Evolutionary conservation across 2,329 filamentous ascomycete genomes (phyloP).

Genomic region (Fusarium staphyleae): DNA sequence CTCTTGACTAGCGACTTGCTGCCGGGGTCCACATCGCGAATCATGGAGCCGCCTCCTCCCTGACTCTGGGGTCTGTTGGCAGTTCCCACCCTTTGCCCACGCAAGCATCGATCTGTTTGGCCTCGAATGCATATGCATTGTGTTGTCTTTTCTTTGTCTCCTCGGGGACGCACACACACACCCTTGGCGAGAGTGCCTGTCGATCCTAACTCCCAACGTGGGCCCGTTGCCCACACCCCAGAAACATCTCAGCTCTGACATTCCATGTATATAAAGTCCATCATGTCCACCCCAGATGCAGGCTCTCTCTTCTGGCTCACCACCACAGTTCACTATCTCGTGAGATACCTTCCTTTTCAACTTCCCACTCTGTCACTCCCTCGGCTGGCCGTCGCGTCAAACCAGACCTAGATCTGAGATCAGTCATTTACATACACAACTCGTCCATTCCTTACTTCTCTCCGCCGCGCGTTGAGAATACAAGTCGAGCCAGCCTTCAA

Average conservation of each 20-base stretch:
- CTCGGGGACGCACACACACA: conserved; percentile 9
- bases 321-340: conserved; percentile 32
- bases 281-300: conserved; percentile 25
- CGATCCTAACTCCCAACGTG: conserved; percentile 25
- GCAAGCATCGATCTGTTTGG: conserved; percentile 24
- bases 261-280: conserved; percentile 36
- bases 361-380: conserved; percentile 32
- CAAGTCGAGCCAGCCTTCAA: conserved; percentile 41
- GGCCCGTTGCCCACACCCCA: conserved; percentile 10
- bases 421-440: conserved; percentile 35
- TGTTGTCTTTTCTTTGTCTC: conserved; percentile 28
- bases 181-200: conserved; percentile 13
- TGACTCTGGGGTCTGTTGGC: conserved; percentile 20
- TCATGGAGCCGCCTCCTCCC: conserved; percentile 27
- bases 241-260: conserved; percentile 11
- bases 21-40: conserved; percentile 32
- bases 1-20: conserved; percentile 27
- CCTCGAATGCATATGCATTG: conserved; percentile 19
- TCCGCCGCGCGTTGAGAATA: conserved; percentile 42
- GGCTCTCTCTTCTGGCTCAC: conserved; percentile 6
- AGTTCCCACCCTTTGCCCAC: conserved; percentile 31
- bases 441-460: conserved; percentile 35
- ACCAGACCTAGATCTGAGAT: conserved; percentile 41
- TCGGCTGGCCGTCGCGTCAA: conserved; percentile 38
- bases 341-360: conserved; percentile 33